Evolutionary conservation across 2,329 filamentous ascomycete species (phyloP), one percentile per base, ranked within the genome.

Genomic region (Fusarium acutatum): DNA sequence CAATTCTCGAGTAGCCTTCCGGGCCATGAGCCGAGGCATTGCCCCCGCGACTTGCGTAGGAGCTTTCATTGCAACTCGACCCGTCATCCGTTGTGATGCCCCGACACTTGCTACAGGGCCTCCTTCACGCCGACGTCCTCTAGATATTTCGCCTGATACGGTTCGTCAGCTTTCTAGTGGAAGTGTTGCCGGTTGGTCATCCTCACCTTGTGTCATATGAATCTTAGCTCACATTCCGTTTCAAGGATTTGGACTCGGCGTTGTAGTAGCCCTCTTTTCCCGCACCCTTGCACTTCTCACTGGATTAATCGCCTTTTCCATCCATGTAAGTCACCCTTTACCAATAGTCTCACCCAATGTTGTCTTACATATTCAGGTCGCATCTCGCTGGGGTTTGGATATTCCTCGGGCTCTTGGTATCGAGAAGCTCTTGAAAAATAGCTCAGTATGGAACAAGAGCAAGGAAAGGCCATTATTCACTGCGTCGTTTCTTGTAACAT

Each of bases 231-330:
- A 62, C 34, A 6, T 32, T n/a, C n/a, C 53, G 14, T 44, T 12
- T 20, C 24, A 60, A 92, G 91, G 91, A 24, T 88, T 93, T 62
- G 75, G 88, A n/a, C 82, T 87, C 7, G 92, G 92, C 3, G 76
- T 95, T 37, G 83, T 91, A 1, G 86, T 95, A 32, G 90, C 90
- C 66, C 84, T 92, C 22, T 94, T 95, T 80, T 94, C 92, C 14
- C 90, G 89, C 78, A 89, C 91, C 3, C 83, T 95, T 53, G 91
- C 92, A 3, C 77, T 95, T 22, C 80, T 95, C 26, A 83, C 93
- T 26, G 92, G 93, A 1, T 78, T 94, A 18, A 81, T 90, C 15
- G 87, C 93, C 30, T 84, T 93, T 20, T 85, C 88, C 35, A 78
- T 92, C 22, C 90, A 93, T 83, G 91, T 92, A 83, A 72, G 85